phyloP scores from a whole-genome alignment of 2,329 filamentous ascomycete species.

The Sporothrix curviconia region DNA sequence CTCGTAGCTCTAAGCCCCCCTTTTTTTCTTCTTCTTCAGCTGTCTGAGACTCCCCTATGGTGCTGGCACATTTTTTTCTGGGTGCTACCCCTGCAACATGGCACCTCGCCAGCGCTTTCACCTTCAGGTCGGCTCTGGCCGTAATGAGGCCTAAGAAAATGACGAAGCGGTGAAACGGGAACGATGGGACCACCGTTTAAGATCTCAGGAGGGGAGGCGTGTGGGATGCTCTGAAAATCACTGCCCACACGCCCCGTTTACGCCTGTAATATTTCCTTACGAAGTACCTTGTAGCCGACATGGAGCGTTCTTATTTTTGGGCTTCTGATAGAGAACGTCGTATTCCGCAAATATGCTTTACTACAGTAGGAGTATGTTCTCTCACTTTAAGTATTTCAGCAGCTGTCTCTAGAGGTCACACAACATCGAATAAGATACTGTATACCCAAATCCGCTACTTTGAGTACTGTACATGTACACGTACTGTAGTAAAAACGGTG shows the following conservation, averaged over 20 bases:
- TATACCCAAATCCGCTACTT: too few relatives aligned
- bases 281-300: background rate
- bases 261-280: background rate
- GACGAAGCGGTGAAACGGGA: constrained; percentile 1
- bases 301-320: background rate
- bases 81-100: constrained; percentile 1
- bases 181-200: background rate
- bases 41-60: too few relatives aligned
- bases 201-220: background rate
- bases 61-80: background rate
- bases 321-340: too few relatives aligned
- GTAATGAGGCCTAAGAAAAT: background rate
- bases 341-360: too few relatives aligned
- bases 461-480: too few relatives aligned
- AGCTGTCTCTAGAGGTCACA: too few relatives aligned
- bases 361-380: too few relatives aligned
- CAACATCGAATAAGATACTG: too few relatives aligned
- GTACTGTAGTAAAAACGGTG: too few relatives aligned
- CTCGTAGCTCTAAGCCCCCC: too few relatives aligned
- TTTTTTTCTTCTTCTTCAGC: too few relatives aligned
- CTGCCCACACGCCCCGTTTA: background rate
- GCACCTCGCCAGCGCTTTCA: background rate
- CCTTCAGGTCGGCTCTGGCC: background rate
- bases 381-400: too few relatives aligned
- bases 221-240: background rate